A percentile compares a stretch with the other conserved stretches of the same genome.
phyloP scores from a whole-genome alignment of 2,329 filamentous ascomycete species.

The Cercospora sesami region DNA sequence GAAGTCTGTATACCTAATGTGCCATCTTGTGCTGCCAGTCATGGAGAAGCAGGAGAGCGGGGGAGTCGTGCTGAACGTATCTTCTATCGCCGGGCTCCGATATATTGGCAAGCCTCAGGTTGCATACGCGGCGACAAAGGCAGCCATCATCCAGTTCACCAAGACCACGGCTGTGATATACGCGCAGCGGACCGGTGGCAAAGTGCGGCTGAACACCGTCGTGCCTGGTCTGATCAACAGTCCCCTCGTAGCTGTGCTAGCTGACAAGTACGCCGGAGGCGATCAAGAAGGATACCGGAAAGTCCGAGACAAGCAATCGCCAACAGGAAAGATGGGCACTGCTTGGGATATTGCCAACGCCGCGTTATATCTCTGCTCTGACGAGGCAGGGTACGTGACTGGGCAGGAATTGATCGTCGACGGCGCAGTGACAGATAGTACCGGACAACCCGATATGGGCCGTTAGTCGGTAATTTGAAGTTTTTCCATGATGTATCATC shows the following conservation, averaged over 20 bases:
- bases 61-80: constrained; percentile 41
- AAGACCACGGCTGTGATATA: constrained; percentile 71
- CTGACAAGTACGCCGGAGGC: constrained; percentile 48
- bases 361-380: constrained; percentile 58
- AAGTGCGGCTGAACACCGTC: constrained; percentile 56
- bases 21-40: constrained; percentile 55
- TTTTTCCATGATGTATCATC: not conserved
- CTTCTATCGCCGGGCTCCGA: constrained; percentile 54
- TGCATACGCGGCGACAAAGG: constrained; percentile 69
- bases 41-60: constrained; percentile 54
- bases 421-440: constrained; percentile 30
- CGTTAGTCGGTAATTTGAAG: not conserved
- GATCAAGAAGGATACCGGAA: constrained; percentile 53
- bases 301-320: constrained; percentile 58
- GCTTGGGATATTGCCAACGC: constrained; percentile 61
- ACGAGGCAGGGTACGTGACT: constrained; percentile 62
- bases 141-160: constrained; percentile 72
- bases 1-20: constrained; percentile 57
- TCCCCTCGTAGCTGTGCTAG: constrained; percentile 50
- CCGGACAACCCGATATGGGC: constrained; percentile 26
- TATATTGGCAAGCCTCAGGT: constrained; percentile 57
- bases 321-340: constrained; percentile 60
- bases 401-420: constrained; percentile 52
- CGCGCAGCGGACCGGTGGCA: constrained; percentile 41
- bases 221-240: constrained; percentile 60